Evolutionary conservation across 768 basidiomycete genomes (phyloP).

Genomic region (Suillus plorans): DNA sequence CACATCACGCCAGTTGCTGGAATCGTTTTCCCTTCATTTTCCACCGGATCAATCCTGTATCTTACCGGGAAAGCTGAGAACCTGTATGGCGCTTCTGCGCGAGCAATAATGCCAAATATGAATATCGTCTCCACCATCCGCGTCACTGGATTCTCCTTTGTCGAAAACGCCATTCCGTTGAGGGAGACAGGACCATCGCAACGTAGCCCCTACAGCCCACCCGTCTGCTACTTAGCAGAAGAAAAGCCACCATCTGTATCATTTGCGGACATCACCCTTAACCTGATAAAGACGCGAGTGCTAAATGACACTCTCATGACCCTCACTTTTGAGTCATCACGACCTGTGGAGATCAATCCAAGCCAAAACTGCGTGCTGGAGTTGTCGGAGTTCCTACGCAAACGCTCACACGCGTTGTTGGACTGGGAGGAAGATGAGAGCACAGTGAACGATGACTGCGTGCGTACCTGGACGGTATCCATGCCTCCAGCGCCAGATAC

Average conservation of each 20-base stretch:
- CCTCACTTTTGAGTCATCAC: conserved; percentile 48
- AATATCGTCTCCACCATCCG: conserved; percentile 48
- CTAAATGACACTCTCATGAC: conserved; percentile 44
- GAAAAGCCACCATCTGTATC: conserved; percentile 33
- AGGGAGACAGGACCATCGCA: conserved; percentile 36
- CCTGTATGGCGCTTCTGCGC: conserved; percentile 47
- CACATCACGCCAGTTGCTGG: conserved; percentile 56
- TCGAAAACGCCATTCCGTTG: conserved; percentile 54
- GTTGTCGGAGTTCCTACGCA: conserved; percentile 50
- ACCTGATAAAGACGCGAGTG: conserved; percentile 17
- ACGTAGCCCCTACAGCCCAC: conserved; percentile 59
- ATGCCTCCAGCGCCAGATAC: conserved; percentile 16
- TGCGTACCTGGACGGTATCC: conserved; percentile 67
- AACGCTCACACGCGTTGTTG: conserved; percentile 50
- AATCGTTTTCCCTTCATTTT: conserved; percentile 55
- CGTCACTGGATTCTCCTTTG: conserved; percentile 52
- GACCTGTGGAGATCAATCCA: conserved; percentile 21
- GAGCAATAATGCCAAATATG: conserved; percentile 47
- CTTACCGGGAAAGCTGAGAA: conserved; percentile 56
- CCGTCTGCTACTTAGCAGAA: conserved; percentile 50
- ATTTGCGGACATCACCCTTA: conserved; percentile 33
- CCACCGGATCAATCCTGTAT: conserved; percentile 56
- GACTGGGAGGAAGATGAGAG: conserved; percentile 39
- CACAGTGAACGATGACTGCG: conserved; percentile 57
- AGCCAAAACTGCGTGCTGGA: conserved; percentile 60